phyloP scores from a whole-genome alignment of 2,329 filamentous ascomycete species.

The Trichocomaceae sp. region DNA sequence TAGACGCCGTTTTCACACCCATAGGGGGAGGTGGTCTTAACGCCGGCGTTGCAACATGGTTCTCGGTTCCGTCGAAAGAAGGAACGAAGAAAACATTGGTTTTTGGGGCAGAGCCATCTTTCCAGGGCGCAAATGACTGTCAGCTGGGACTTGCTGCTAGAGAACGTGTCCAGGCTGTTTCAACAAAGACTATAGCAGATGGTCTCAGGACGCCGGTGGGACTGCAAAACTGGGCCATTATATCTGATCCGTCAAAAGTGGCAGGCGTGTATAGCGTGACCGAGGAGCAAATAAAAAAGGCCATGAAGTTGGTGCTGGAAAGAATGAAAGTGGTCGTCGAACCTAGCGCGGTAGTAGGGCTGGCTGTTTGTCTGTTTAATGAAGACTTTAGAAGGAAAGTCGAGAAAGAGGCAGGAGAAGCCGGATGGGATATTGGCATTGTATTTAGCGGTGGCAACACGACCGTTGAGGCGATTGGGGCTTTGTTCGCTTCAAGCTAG shows the following conservation, averaged over 20 bases:
- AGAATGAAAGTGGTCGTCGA: slow-evolving; percentile 86
- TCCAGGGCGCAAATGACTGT: slow-evolving; percentile 78
- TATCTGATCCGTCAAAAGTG: slow-evolving; percentile 66
- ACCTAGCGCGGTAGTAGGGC: slow-evolving; percentile 74
- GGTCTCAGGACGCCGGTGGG: slow-evolving; percentile 81
- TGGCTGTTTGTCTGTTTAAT: slow-evolving; percentile 77
- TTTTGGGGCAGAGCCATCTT: slow-evolving; percentile 80
- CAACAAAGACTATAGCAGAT: slow-evolving; percentile 77
- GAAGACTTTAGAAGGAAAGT: slow-evolving; percentile 72
- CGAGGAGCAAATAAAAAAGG: slow-evolving; percentile 73
- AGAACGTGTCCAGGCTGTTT: slow-evolving; percentile 60
- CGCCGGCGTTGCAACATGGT: slow-evolving; percentile 69
- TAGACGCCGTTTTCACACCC: slow-evolving; percentile 72
- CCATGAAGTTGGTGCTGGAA: slow-evolving; percentile 74
- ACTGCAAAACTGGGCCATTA: slow-evolving; percentile 65
- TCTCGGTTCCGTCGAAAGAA: slow-evolving; percentile 39
- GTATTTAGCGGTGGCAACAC: slow-evolving; percentile 61
- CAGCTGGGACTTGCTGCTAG: slow-evolving; percentile 62
- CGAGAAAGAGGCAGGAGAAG: slow-evolving; percentile 56
- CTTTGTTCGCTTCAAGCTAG: slow-evolving; percentile 40
- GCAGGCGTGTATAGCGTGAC: slow-evolving; percentile 64
- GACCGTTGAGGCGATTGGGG: slow-evolving; percentile 54
- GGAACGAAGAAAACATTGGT: slow-evolving; percentile 59
- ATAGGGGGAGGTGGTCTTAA: slow-evolving; percentile 87
- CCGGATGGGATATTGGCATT: slow-evolving; percentile 65